Conservation (phyloP, 2,329 filamentous ascomycete genomes). For the Talaromyces sp. region DNA sequence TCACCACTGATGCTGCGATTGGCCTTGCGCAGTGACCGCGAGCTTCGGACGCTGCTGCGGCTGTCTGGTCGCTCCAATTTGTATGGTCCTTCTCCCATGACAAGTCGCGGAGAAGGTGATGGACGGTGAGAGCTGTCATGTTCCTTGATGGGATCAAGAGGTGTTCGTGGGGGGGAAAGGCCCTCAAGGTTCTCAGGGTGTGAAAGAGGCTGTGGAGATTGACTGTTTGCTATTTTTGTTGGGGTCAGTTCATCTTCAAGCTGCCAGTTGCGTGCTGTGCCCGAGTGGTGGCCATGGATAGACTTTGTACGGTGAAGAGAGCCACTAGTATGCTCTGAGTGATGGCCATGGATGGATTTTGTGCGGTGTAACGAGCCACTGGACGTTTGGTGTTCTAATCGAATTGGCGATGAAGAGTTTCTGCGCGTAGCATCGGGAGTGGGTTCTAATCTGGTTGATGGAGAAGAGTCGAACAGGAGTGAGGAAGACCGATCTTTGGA, state of each 20-base stretch:
- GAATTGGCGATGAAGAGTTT: neutral
- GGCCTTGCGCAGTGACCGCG: constrained; percentile 68
- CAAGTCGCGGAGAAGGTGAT: constrained; percentile 22
- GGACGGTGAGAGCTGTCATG: constrained; percentile 26
- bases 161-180: constrained; percentile 37
- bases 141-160: constrained; percentile 52
- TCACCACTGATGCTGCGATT: constrained; percentile 70
- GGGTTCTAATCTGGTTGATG: constrained; percentile 23
- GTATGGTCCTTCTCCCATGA: constrained; percentile 30
- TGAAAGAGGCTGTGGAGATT: constrained; percentile 17
- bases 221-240: constrained; percentile 10
- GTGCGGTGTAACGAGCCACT: constrained; percentile 31
- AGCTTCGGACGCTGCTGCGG: constrained; percentile 49
- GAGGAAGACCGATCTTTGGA: constrained; percentile 44
- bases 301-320: constrained; percentile 36
- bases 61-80: constrained; percentile 34
- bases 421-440: constrained; percentile 13
- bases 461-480: constrained; percentile 44
- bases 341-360: constrained; percentile 36
- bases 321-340: constrained; percentile 19
- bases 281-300: constrained; percentile 35
- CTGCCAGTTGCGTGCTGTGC: constrained; percentile 29
- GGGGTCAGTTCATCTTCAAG: constrained; percentile 28
- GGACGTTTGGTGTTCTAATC: constrained; percentile 19
- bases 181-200: constrained; percentile 27